These are phyloP conservation scores for Fraxinus greggii DNA, from an alignment of 305 asterid genomes.

Conservation along the genomic window DNA sequence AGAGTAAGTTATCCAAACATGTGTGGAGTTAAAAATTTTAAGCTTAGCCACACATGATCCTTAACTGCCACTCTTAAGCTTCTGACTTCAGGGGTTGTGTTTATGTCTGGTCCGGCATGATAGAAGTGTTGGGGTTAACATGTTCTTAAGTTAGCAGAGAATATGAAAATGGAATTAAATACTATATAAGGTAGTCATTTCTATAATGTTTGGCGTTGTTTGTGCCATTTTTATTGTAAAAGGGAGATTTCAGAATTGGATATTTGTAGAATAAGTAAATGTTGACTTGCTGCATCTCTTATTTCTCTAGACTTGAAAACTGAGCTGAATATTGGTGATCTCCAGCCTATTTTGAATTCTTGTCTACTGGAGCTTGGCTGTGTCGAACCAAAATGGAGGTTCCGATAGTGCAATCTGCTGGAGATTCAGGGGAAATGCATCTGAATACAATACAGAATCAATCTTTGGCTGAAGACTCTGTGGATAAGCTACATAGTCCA, in stretches of 20 bases:
- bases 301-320: background rate
- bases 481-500: conserved; percentile 24
- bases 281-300: background rate
- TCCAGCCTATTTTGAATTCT: background rate
- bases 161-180: background rate
- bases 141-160: background rate
- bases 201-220: background rate
- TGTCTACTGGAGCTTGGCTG: conserved; percentile 23
- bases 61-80: background rate
- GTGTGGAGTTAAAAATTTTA: background rate
- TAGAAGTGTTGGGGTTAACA: background rate
- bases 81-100: background rate
- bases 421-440: conserved; percentile 38
- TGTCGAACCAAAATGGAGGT: conserved; percentile 41
- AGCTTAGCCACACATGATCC: background rate
- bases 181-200: background rate
- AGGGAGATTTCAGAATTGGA: background rate
- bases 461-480: conserved; percentile 21
- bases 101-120: background rate
- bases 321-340: background rate
- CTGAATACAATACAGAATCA: conserved; percentile 21
- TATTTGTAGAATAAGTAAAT: background rate
- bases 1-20: background rate
- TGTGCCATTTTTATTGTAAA: background rate
- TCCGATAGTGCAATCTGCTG: conserved; percentile 32